Conservation (phyloP, 164 flowering plant genomes). For the Euptelea pleiosperma region DNA sequence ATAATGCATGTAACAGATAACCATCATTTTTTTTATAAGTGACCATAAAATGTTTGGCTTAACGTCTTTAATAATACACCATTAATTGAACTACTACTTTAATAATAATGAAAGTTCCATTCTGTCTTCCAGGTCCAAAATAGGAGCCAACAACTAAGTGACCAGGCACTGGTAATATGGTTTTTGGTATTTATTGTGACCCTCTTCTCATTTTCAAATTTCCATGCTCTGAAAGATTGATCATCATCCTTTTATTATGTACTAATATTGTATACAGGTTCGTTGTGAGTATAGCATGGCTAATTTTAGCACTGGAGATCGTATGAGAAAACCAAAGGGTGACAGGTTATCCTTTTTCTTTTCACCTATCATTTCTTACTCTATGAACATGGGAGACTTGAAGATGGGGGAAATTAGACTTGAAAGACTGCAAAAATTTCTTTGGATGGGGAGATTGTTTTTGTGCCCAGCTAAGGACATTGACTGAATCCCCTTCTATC, state of each 20-base stretch:
- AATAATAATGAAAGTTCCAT: neutral
- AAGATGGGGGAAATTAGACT: too few species aligned
- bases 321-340: slow-evolving; percentile 84
- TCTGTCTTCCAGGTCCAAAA: slow-evolving; percentile 66
- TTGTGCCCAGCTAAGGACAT: too few species aligned
- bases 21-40: too few species aligned
- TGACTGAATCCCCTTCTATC: too few species aligned
- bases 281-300: slow-evolving; percentile 98
- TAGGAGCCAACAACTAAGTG: slow-evolving; percentile 73
- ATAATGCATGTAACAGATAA: too few species aligned
- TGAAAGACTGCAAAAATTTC: too few species aligned
- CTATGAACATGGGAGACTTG: too few species aligned
- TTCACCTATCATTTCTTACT: neutral
- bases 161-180: slow-evolving; percentile 73
- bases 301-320: slow-evolving; percentile 96
- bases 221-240: neutral
- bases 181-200: neutral
- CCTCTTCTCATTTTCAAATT: neutral
- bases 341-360: slow-evolving; percentile 56
- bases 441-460: too few species aligned
- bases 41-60: too few species aligned
- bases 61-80: too few species aligned
- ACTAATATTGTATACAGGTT: slow-evolving; percentile 46
- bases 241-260: neutral
- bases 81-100: neutral